Conservation (phyloP, 23 red algal species). For the Chondrus crispus region DNA sequence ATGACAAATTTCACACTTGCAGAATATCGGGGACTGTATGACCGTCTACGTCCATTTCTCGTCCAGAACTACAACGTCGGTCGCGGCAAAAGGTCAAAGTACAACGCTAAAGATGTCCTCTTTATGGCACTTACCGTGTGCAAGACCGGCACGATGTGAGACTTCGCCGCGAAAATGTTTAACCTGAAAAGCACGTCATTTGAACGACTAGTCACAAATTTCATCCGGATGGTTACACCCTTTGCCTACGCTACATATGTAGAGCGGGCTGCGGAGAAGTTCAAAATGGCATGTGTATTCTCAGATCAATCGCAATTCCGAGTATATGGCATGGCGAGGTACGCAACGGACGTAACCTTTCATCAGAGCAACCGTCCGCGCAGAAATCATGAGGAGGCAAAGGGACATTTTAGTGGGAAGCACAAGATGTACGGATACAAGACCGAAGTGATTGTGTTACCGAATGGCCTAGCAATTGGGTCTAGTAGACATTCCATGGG, state of each 20-base stretch:
- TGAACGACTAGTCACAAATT: not conserved
- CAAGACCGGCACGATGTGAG: not conserved
- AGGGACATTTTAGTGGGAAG: not conserved
- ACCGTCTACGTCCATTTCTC: not conserved
- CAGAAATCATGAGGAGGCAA: not conserved
- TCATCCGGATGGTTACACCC: not conserved
- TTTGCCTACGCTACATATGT: not conserved
- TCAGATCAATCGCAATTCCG: not conserved
- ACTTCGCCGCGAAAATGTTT: not conserved
- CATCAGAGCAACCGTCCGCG: not conserved
- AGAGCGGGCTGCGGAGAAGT: not conserved
- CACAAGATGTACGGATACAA: not conserved
- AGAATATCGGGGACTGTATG: not conserved
- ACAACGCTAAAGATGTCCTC: not conserved
- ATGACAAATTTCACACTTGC: not conserved
- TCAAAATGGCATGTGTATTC: not conserved
- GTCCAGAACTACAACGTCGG: not conserved
- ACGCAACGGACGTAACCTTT: not conserved
- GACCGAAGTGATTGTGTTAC: not conserved
- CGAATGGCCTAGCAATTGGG: not conserved
- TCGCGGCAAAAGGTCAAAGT: not conserved
- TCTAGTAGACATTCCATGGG: not conserved
- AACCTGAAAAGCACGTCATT: not conserved
- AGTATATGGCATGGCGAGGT: not conserved
- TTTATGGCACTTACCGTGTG: not conserved